Conservation (phyloP, 345 rosid genomes). For the Crucihimalaya himalaica region DNA sequence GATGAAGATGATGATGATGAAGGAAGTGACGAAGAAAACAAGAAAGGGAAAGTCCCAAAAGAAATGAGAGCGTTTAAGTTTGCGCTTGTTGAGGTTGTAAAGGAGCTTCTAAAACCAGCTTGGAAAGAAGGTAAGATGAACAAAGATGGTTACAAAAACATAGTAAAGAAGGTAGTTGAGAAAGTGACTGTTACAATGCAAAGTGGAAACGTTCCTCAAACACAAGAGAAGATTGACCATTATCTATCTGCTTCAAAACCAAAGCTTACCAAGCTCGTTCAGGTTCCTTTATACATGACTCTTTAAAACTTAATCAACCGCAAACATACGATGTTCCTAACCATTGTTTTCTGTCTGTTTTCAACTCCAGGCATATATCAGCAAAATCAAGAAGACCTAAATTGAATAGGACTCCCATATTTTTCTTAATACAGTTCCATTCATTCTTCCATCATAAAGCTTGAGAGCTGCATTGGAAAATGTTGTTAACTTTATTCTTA, state of each 20-base stretch:
- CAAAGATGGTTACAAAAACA: constrained; percentile 86
- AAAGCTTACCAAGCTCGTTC: constrained; percentile 87
- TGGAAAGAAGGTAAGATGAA: constrained; percentile 92
- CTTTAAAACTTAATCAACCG: constrained; percentile 7
- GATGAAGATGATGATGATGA: constrained; percentile 50
- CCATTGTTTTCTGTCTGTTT: neutral
- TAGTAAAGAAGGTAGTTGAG: constrained; percentile 92
- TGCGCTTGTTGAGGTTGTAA: constrained; percentile 81
- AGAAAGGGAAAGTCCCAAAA: constrained; percentile 74
- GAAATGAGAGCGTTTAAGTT: constrained; percentile 78
- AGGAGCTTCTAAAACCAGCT: constrained; percentile 86
- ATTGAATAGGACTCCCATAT: neutral
- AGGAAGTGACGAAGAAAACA: constrained; percentile 41
- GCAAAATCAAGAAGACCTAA: constrained; percentile 40
- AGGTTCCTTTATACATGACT: constrained; percentile 51
- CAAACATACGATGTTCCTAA: neutral
- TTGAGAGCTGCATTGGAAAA: constrained; percentile 10
- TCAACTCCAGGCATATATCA: constrained; percentile 36
- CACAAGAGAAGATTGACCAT: constrained; percentile 84
- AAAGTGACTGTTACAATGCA: constrained; percentile 82
- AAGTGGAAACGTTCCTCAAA: constrained; percentile 75
- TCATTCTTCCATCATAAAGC: neutral
- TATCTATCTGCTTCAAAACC: constrained; percentile 78
- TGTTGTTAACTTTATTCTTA: neutral
- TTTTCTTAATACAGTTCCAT: neutral